phyloP scores from a whole-genome alignment of 441 rosid genomes.

The Pelargonium citronellum region DNA sequence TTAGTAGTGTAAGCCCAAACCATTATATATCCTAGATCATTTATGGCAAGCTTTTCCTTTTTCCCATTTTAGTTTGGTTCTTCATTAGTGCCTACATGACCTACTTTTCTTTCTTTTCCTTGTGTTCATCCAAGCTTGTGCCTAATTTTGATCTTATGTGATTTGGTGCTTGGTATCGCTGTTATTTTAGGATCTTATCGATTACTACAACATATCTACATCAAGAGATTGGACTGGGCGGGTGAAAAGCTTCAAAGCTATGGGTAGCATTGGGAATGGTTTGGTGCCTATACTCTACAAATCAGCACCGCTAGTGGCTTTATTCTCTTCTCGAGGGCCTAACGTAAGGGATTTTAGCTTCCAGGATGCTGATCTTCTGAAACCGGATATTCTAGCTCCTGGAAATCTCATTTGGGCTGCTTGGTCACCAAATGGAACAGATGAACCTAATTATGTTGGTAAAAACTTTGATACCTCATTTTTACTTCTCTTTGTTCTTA shows the following conservation, averaged over 20 bases:
- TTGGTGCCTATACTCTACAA: constrained; percentile 77
- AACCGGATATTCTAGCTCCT: constrained; percentile 96
- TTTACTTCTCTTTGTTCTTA: neutral
- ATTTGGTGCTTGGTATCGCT: constrained; percentile 18
- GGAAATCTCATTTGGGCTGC: constrained; percentile 98
- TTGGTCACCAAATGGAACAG: constrained; percentile 97
- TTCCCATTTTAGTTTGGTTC: neutral
- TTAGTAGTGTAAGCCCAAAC: too few relatives aligned
- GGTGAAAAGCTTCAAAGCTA: constrained; percentile 26
- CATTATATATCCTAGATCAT: too few relatives aligned
- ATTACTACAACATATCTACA: constrained; percentile 26
- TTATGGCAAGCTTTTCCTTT: neutral
- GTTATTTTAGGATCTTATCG: constrained; percentile 43
- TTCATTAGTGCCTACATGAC: neutral
- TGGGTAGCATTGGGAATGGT: constrained; percentile 74
- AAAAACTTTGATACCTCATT: neutral
- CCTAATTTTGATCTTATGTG: constrained; percentile 9
- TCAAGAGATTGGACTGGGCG: constrained; percentile 30
- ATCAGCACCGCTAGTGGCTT: constrained; percentile 29
- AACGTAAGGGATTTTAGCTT: constrained; percentile 23
- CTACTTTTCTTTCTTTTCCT: neutral
- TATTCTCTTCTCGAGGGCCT: constrained; percentile 31
- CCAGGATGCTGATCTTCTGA: constrained; percentile 95
- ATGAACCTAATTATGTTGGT: constrained; percentile 84
- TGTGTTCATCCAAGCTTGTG: constrained; percentile 1